Base-by-base conservation (phyloP, 1,284 basidiomycete genomes). In the Apiotrichum brassicae region DNA sequence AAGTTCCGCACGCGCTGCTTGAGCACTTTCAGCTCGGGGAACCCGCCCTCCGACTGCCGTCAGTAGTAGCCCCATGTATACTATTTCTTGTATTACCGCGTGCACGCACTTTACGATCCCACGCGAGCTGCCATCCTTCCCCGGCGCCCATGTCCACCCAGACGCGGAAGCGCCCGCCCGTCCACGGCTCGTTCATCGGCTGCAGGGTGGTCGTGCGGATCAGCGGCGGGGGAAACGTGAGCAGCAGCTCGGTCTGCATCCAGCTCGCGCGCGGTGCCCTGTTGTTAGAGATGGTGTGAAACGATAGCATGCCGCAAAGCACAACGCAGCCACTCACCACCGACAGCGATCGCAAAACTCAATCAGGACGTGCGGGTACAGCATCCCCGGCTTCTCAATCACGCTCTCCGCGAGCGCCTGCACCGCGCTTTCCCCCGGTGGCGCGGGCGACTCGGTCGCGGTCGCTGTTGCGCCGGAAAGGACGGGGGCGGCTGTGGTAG, bases 1-100 rank as follows among this genome's bases (percentile, higher is more conserved):
- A 79, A 68, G 69, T 94, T 87, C 37, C 90, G 79, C 52, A 94
- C 81, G 41, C 85, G 79, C 71, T 93, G 90, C 74, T 94, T 94
- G 84, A 93, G 63, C 13, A 67, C 49, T 44, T 74, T 71, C 43
- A 71, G 58, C 46, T 94, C 91, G 0, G 91, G 91, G 65, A 95
- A 95, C 0, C 87, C 85, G 25, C 87, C 87, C 68, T 92, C 86
- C n/a, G 81, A 73, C 67, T 92, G 87, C 40, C 12, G 28, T 30
- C 14, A 30, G 28, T 14, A 14, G n/a, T n/a, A n/a, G n/a, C n/a
- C n/a, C n/a, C n/a, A n/a, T n/a, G n/a, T n/a, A n/a, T n/a, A n/a
- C n/a, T 30, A 14, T 30, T 8, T 30, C 28, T 30, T 14, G n/a
- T n/a, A n/a, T n/a, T n/a, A n/a, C n/a, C n/a, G n/a, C 28, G 9